Evolutionary conservation across 192 early-diverging fungal species (phyloP).

Genomic region (Coemansia interrupta): DNA sequence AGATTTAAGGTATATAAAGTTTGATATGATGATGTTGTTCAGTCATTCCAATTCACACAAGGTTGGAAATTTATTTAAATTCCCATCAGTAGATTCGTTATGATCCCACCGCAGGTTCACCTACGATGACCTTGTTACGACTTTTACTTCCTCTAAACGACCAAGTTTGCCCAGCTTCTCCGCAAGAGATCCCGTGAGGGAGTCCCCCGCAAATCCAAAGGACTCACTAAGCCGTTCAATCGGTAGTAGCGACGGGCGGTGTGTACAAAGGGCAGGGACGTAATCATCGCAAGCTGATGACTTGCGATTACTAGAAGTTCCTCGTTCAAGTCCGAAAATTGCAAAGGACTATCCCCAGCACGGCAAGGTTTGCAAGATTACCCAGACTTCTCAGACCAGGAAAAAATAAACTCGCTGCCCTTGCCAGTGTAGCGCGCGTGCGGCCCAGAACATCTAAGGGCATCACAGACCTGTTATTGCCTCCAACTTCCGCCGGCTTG

Average conservation of each 20-base stretch:
- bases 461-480: slow-evolving; percentile 86
- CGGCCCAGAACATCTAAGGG: slow-evolving; percentile 82
- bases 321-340: slow-evolving; percentile 78
- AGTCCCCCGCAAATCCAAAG: slow-evolving; percentile 58
- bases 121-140: slow-evolving; percentile 77
- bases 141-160: slow-evolving; percentile 88
- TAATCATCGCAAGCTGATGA: slow-evolving; percentile 80
- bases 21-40: not conserved
- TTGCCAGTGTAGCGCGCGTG: slow-evolving; percentile 79
- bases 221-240: slow-evolving; percentile 82
- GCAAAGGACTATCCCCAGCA: slow-evolving; percentile 78
- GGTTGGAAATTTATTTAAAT: not conserved
- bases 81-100: slow-evolving; percentile 32
- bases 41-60: slow-evolving; percentile 4
- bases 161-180: slow-evolving; percentile 77
- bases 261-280: slow-evolving; percentile 78
- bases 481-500: slow-evolving; percentile 68
- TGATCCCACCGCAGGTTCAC: slow-evolving; percentile 73
- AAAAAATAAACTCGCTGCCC: slow-evolving; percentile 63
- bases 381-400: slow-evolving; percentile 55
- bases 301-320: slow-evolving; percentile 78
- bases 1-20: not conserved
- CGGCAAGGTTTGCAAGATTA: slow-evolving; percentile 73
- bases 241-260: slow-evolving; percentile 76
- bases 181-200: slow-evolving; percentile 31